Evolutionary conservation across 805 yeast genomes (phyloP).

Genomic region (Clavispora carvajalis): DNA sequence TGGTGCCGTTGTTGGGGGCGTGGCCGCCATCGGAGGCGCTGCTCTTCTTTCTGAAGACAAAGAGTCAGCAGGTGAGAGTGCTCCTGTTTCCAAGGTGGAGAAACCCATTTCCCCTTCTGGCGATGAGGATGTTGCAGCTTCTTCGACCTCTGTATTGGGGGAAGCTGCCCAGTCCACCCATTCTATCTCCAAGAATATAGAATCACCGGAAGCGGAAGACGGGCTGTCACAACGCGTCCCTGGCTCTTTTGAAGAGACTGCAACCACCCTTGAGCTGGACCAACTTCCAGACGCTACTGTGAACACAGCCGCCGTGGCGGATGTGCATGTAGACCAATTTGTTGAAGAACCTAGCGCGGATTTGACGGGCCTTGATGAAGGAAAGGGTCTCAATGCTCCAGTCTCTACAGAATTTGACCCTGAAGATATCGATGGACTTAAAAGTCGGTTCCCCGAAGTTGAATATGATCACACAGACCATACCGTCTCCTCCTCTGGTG

Average conservation of each 20-base stretch:
- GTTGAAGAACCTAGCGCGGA: conserved; percentile 22
- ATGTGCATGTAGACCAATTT: conserved; percentile 23
- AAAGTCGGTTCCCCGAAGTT: conserved; percentile 30
- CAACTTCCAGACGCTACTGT: not conserved
- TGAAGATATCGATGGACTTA: conserved; percentile 12
- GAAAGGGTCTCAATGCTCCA: conserved; percentile 1
- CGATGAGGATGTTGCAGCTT: too few relatives aligned
- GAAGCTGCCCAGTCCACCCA: too few relatives aligned
- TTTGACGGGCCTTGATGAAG: conserved; percentile 21
- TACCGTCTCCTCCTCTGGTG: conserved; percentile 32
- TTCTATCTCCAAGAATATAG: not conserved
- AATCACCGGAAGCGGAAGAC: not conserved
- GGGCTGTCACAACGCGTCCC: too few relatives aligned
- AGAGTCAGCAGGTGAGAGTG: too few relatives aligned
- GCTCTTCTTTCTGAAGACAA: too few relatives aligned
- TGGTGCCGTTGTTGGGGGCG: conserved; percentile 18
- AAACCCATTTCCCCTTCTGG: too few relatives aligned
- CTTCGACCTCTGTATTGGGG: too few relatives aligned
- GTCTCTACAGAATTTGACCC: conserved; percentile 6
- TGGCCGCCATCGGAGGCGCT: conserved; percentile 15
- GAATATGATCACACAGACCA: conserved; percentile 19
- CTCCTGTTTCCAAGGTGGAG: too few relatives aligned
- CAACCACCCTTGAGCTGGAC: not conserved
- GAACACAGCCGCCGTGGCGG: not conserved
- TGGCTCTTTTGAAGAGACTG: not conserved